Evolutionary conservation across 306 rosid genomes (phyloP).

Genomic region (Malus asiatica): DNA sequence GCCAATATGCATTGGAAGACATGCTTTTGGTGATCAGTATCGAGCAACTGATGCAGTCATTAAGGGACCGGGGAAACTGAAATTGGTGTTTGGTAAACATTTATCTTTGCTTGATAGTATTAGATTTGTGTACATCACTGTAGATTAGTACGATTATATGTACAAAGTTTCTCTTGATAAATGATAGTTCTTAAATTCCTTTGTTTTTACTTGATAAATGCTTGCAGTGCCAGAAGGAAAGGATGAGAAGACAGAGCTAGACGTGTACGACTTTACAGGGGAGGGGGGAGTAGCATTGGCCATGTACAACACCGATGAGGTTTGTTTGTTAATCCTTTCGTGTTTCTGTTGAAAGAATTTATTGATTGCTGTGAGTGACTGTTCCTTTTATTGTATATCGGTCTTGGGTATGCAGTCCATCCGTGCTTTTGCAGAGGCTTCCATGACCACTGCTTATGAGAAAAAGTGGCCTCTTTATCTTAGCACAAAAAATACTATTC

Average conservation of each 20-base stretch:
- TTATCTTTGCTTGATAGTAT: neutral
- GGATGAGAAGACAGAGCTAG: slow-evolving; percentile 64
- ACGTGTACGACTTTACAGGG: slow-evolving; percentile 83
- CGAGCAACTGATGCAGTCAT: slow-evolving; percentile 87
- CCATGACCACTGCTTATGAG: slow-evolving; percentile 78
- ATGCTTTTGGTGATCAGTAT: slow-evolving; percentile 98
- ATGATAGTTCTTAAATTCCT: neutral
- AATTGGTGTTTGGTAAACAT: slow-evolving; percentile 74
- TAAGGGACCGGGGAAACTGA: slow-evolving; percentile 83
- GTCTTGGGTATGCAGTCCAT: slow-evolving; percentile 55
- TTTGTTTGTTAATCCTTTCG: slow-evolving; percentile 23
- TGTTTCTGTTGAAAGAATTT: slow-evolving; percentile 16
- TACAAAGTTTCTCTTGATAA: neutral
- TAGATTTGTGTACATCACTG: neutral
- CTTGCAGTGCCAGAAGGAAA: slow-evolving; percentile 69
- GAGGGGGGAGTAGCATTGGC: slow-evolving; percentile 87
- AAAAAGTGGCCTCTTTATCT: slow-evolving; percentile 99
- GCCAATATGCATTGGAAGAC: slow-evolving; percentile 95
- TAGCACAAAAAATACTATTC: slow-evolving; percentile 94
- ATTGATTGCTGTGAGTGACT: slow-evolving; percentile 12
- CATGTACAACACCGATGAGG: slow-evolving; percentile 98
- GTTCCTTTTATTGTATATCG: slow-evolving; percentile 3
- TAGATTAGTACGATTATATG: neutral
- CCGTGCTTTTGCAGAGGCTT: slow-evolving; percentile 83
- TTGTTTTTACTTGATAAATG: slow-evolving; percentile 3